Conservation (phyloP, 1,139 yeast species). For the Martiniozyma asiatica region DNA sequence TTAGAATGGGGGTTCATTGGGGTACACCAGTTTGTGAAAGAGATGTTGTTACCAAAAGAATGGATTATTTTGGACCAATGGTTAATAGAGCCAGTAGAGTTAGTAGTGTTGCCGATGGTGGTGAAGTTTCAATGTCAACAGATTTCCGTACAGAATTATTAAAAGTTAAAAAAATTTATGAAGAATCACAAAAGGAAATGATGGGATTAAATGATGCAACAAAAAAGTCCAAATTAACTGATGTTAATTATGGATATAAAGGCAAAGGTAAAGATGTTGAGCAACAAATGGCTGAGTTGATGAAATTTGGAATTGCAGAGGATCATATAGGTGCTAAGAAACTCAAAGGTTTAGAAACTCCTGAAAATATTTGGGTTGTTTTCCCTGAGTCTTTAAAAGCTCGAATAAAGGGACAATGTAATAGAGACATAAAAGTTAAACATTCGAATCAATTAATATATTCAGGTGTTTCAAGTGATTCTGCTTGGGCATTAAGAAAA, state of each 20-base stretch:
- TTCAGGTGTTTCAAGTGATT: slow-evolving; percentile 22
- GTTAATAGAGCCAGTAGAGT: slow-evolving; percentile 92
- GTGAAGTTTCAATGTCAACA: slow-evolving; percentile 81
- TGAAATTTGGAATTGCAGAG: slow-evolving; percentile 59
- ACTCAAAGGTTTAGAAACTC: slow-evolving; percentile 88
- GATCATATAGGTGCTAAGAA: slow-evolving; percentile 75
- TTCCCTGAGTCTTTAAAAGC: slow-evolving; percentile 59
- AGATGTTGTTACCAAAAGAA: slow-evolving; percentile 87
- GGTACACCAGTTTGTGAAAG: slow-evolving; percentile 95
- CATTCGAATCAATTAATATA: slow-evolving; percentile 17
- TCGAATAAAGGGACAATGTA: slow-evolving; percentile 33
- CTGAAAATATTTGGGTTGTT: slow-evolving; percentile 71
- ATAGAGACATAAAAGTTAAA: slow-evolving; percentile 15
- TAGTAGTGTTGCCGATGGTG: slow-evolving; percentile 93
- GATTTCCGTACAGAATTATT: slow-evolving; percentile 69
- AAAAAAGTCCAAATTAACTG: too few relatives aligned
- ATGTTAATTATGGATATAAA: slow-evolving; percentile 44
- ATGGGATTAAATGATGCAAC: slow-evolving; percentile 29
- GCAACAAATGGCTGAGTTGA: slow-evolving; percentile 53
- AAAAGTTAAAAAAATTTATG: slow-evolving; percentile 44
- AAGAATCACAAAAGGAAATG: too few relatives aligned
- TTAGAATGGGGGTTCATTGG: slow-evolving; percentile 98
- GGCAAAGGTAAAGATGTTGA: slow-evolving; percentile 53
- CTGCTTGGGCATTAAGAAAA: slow-evolving; percentile 35
- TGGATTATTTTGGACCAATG: slow-evolving; percentile 99